Percentiles rank a stretch among this genome's conserved stretches.
Conservation (phyloP, 768 basidiomycete genomes). For the Leucocoprinus leucothites region DNA sequence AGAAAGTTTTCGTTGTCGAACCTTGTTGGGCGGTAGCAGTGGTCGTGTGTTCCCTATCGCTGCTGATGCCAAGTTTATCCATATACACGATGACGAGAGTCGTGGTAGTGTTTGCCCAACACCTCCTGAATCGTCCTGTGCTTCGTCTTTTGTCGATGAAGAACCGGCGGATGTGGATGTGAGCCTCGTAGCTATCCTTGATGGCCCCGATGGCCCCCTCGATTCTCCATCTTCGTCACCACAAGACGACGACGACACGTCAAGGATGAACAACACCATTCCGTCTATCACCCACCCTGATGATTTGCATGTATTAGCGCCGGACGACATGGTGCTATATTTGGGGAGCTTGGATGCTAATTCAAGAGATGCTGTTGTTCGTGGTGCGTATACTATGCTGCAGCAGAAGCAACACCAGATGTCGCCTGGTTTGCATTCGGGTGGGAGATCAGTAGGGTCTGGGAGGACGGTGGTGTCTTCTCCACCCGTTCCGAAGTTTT, state of each 20-base stretch:
- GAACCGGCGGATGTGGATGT: background rate
- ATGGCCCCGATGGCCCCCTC: too few relatives aligned
- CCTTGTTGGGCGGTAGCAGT: constrained; percentile 39
- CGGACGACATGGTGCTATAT: constrained; percentile 45
- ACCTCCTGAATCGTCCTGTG: too few relatives aligned
- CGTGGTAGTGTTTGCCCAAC: too few relatives aligned
- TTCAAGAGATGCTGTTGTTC: constrained; percentile 35
- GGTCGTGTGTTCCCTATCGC: constrained; percentile 49
- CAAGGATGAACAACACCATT: constrained; percentile 2
- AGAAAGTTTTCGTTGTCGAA: constrained; percentile 30
- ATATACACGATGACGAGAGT: constrained; percentile 1
- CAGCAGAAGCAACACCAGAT: background rate
- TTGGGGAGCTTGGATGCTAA: constrained; percentile 60
- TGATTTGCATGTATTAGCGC: background rate
- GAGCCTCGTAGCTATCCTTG: background rate
- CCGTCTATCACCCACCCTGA: constrained; percentile 2
- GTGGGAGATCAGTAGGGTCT: too few relatives aligned
- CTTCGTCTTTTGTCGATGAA: too few relatives aligned
- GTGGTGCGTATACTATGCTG: background rate
- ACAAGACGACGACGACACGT: background rate
- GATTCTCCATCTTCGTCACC: constrained; percentile 1
- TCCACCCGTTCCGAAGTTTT: too few relatives aligned
- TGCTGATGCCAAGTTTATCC: constrained; percentile 22
- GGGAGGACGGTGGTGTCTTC: constrained; percentile 17
- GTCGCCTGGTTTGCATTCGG: too few relatives aligned